These are phyloP conservation scores for Phylloporus sp. DNA, from an alignment of 1,284 basidiomycete genomes.

Conservation along the genomic window DNA sequence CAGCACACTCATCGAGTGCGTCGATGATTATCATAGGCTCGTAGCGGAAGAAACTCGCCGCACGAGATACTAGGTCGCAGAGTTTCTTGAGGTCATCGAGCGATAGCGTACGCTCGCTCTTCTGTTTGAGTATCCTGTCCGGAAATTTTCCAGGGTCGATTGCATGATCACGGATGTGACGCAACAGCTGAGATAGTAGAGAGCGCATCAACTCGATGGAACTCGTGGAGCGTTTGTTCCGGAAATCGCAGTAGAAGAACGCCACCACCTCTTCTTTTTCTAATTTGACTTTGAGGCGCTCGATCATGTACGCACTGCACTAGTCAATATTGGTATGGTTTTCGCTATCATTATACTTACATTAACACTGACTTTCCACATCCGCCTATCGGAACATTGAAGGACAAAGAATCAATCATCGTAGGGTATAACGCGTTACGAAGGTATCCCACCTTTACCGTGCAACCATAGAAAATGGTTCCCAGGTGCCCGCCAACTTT, in stretches of 20 bases:
- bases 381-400: neutral
- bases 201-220: neutral
- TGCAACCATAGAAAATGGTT: too few relatives aligned
- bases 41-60: neutral
- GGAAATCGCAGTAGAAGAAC: conserved; percentile 17
- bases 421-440: neutral
- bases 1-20: neutral
- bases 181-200: conserved; percentile 5
- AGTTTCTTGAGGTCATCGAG: conserved; percentile 5
- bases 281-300: neutral
- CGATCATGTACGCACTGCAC: conserved; percentile 6
- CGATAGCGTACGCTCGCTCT: neutral
- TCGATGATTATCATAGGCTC: too few relatives aligned
- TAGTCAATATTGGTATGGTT: neutral
- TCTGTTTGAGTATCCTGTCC: conserved; percentile 10
- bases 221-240: neutral
- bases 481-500: neutral
- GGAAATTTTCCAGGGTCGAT: conserved; percentile 3
- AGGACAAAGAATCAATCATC: neutral
- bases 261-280: neutral
- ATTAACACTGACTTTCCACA: conserved; percentile 10
- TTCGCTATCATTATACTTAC: too few relatives aligned
- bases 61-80: neutral
- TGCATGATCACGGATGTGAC: neutral
- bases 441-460: neutral